Conservation (phyloP, 2,329 filamentous ascomycete genomes). For the Xylaria digitata region DNA sequence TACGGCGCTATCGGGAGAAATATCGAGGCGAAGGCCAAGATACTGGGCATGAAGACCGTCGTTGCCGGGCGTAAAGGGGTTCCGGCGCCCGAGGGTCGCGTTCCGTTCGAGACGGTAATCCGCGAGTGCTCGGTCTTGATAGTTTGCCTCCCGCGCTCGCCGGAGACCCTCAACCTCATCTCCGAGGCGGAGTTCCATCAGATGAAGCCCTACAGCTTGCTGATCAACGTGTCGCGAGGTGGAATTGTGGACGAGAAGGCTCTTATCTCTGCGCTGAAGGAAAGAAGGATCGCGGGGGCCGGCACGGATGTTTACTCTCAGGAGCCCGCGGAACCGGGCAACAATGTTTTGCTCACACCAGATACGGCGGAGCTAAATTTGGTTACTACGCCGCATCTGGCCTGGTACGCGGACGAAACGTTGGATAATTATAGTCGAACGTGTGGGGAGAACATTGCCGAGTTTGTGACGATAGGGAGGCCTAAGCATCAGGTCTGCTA, state of each 20-base stretch:
- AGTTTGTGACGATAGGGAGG: slow-evolving; percentile 42
- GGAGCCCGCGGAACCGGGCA: slow-evolving; percentile 46
- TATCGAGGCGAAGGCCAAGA: slow-evolving; percentile 39
- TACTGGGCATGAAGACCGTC: slow-evolving; percentile 47
- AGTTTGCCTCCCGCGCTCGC: slow-evolving; percentile 46
- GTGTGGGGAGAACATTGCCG: slow-evolving; percentile 44
- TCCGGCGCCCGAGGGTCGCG: slow-evolving; percentile 39
- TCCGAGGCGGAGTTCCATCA: slow-evolving; percentile 41
- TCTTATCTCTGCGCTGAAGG: slow-evolving; percentile 45
- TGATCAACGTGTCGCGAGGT: slow-evolving; percentile 51
- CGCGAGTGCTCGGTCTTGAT: slow-evolving; percentile 46
- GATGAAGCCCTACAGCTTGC: slow-evolving; percentile 44
- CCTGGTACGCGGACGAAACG: slow-evolving; percentile 50
- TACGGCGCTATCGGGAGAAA: slow-evolving; percentile 48
- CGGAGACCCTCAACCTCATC: slow-evolving; percentile 47
- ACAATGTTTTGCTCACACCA: slow-evolving; percentile 40
- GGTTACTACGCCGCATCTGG: slow-evolving; percentile 49
- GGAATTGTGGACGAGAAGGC: slow-evolving; percentile 50
- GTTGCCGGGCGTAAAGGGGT: slow-evolving; percentile 47
- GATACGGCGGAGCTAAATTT: slow-evolving; percentile 47
- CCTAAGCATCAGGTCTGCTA: slow-evolving; percentile 42
- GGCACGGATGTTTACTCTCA: slow-evolving; percentile 47
- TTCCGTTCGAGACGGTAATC: slow-evolving; percentile 45
- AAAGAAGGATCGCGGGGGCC: slow-evolving; percentile 46
- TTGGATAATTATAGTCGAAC: slow-evolving; percentile 44